Evolutionary conservation across 1,139 yeast genomes (phyloP), one percentile per base, ranked within the genome.

Genomic region (Yamadazyma songkhlaensis): DNA sequence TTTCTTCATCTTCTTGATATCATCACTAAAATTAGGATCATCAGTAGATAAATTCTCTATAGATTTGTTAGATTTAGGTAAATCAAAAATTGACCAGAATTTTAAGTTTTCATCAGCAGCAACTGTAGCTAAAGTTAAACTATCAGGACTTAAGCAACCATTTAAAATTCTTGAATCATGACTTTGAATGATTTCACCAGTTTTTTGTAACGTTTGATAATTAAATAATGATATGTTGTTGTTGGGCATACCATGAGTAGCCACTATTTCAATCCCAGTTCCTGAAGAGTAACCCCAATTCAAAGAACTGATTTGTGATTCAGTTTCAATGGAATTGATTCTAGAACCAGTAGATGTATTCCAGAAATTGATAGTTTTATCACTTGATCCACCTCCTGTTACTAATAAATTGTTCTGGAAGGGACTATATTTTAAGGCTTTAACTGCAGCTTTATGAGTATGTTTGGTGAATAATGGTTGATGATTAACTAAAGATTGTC

Each of bases 101-200:
- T 92, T 92, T 54, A 94, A 74, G 60, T 90, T 92, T 60, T 94
- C 99, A 62, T 94, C 98, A 5, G 96, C 95, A 2, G 97, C 95
- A 37, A 92, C 89, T 0, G 98, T 92, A 1, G 97, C 98, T 42
- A 90, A 64, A 0, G 95, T 87, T 39, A 86, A 77, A 20, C 84
- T 86, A 59, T 92, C 97, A 6, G 97, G 97, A 33, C 96, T 86
- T 39, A 92, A 59, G 38, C 90, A 81, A 22, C 96, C 86, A 48
- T 79, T 79, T 42, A 94, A 72, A 23, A 94, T 89, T 48, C 98
- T 74, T 10, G 95, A 80, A 48, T 89, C 97, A 57, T 94, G 98
- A 1, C 97, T 97, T 40, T 79, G 76, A 20, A 71, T 68, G 38
- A 94, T 86, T 50, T 88, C 96, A 8, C 96, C 96, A 9, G 92